Percentiles rank a stretch among this genome's conserved stretches.
Conservation (phyloP, 2,329 filamentous ascomycete species). For the Verticillium albo-atrum region DNA sequence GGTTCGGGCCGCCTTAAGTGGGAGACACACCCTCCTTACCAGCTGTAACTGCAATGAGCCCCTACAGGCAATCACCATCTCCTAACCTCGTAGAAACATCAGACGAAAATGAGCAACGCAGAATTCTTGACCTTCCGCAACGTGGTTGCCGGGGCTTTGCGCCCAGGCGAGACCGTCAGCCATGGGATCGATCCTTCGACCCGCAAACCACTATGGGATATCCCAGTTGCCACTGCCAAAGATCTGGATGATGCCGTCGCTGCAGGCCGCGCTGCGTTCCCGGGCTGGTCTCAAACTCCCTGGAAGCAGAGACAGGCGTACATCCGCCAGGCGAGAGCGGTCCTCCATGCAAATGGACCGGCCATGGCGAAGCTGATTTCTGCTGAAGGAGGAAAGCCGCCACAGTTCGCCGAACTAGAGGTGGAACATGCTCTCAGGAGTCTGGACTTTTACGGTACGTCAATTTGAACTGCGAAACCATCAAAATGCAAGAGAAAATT, state of each 20-base stretch:
- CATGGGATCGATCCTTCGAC: not conserved
- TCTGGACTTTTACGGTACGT: not conserved
- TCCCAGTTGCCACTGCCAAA: slow-evolving; percentile 33
- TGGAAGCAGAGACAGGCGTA: not conserved
- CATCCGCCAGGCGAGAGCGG: not conserved
- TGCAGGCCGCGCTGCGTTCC: slow-evolving; percentile 39
- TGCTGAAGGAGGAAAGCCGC: not conserved
- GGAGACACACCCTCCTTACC: too few relatives aligned
- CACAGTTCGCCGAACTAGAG: not conserved
- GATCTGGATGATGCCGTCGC: slow-evolving; percentile 42
- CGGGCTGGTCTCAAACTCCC: slow-evolving; percentile 38
- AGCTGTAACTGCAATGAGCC: too few relatives aligned
- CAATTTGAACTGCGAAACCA: not conserved
- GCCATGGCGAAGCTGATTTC: not conserved
- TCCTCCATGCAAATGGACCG: not conserved
- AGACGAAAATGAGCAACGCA: not conserved
- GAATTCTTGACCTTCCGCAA: not conserved
- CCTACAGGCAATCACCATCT: too few relatives aligned
- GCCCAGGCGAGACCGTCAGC: not conserved
- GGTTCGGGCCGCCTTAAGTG: too few relatives aligned
- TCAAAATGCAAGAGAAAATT: not conserved
- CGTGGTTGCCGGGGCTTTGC: not conserved
- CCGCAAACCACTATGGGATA: slow-evolving; percentile 28
- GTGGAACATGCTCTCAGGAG: not conserved
- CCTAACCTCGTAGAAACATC: not conserved